Conservation (phyloP, 1,139 yeast species). For the Debaryomycetaceae sp. region DNA sequence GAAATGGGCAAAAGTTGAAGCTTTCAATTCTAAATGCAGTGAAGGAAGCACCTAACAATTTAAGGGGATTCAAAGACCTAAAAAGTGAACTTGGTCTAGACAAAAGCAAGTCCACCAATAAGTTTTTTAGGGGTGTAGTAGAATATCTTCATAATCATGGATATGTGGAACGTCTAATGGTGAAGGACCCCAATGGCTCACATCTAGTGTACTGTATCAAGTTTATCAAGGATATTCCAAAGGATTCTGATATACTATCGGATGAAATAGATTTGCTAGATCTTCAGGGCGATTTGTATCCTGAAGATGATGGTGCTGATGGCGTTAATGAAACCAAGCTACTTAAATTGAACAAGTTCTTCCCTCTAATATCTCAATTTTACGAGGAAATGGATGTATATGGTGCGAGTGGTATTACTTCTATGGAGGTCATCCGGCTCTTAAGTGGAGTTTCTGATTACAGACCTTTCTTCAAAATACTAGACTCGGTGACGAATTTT, state of each 20-base stretch:
- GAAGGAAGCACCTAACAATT: constrained; percentile 62
- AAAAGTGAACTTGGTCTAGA: constrained; percentile 59
- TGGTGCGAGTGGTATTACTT: constrained; percentile 50
- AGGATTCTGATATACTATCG: constrained; percentile 21
- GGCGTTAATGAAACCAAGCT: constrained; percentile 13
- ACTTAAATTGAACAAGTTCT: constrained; percentile 48
- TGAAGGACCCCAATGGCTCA: constrained; percentile 48
- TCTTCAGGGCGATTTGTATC: constrained; percentile 11
- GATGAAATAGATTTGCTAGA: constrained; percentile 20
- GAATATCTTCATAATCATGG: constrained; percentile 50
- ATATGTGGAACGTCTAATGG: constrained; percentile 55
- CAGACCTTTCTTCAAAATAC: constrained; percentile 46
- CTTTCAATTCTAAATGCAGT: constrained; percentile 49
- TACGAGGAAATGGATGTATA: constrained; percentile 41
- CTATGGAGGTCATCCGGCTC: constrained; percentile 46
- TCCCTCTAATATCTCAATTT: constrained; percentile 63
- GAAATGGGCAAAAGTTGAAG: constrained; percentile 29
- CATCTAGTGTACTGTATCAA: constrained; percentile 56
- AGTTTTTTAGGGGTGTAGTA: constrained; percentile 51
- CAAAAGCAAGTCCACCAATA: constrained; percentile 37
- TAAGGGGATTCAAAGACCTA: constrained; percentile 65
- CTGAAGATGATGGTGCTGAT: constrained; percentile 11
- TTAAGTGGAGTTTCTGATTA: constrained; percentile 54
- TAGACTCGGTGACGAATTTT: constrained; percentile 45
- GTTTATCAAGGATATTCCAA: constrained; percentile 52